These are phyloP conservation scores for Stephanodiscus minutulus DNA, from an alignment of 108 stramenopile genomes.

Conservation along the genomic window DNA sequence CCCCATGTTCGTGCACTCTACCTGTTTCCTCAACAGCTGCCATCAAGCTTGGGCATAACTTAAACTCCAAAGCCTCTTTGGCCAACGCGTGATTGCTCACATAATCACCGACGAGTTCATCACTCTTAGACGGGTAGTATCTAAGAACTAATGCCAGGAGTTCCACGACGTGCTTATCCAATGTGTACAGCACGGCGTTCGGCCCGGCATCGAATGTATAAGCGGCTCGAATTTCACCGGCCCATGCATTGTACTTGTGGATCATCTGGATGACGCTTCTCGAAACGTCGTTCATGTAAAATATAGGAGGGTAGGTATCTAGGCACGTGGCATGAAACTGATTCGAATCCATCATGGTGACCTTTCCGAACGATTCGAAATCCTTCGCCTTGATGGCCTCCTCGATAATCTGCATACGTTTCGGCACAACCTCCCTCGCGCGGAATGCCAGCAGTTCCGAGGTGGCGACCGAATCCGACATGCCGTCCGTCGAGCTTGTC, in stretches of 20 bases:
- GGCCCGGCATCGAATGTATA: slow-evolving; percentile 99
- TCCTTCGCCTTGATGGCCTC: slow-evolving; percentile 84
- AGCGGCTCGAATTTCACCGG: slow-evolving; percentile 84
- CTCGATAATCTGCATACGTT: slow-evolving; percentile 89
- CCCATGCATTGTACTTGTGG: slow-evolving; percentile 86
- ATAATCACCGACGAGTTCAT: slow-evolving; percentile 46
- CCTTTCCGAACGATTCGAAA: slow-evolving; percentile 90
- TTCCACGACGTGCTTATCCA: slow-evolving; percentile 70
- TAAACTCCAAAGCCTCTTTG: slow-evolving; percentile 37
- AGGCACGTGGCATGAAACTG: slow-evolving; percentile 98
- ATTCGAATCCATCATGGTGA: slow-evolving; percentile 97
- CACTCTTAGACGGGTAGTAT: slow-evolving; percentile 62
- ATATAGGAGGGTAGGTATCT: slow-evolving; percentile 99
- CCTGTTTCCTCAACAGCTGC: slow-evolving; percentile 71
- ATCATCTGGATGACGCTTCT: slow-evolving; percentile 70
- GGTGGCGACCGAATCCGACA: slow-evolving; percentile 90
- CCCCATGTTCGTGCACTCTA: slow-evolving; percentile 55
- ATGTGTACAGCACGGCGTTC: slow-evolving; percentile 92
- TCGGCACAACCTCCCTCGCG: slow-evolving; percentile 79
- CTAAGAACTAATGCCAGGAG: slow-evolving; percentile 73
- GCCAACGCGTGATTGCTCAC: slow-evolving; percentile 57
- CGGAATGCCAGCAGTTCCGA: slow-evolving; percentile 83
- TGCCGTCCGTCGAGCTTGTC: slow-evolving; percentile 94
- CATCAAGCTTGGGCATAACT: slow-evolving; percentile 55
- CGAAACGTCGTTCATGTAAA: slow-evolving; percentile 97